phyloP scores from a whole-genome alignment of 345 rosid species.

The Turnera subulata region DNA sequence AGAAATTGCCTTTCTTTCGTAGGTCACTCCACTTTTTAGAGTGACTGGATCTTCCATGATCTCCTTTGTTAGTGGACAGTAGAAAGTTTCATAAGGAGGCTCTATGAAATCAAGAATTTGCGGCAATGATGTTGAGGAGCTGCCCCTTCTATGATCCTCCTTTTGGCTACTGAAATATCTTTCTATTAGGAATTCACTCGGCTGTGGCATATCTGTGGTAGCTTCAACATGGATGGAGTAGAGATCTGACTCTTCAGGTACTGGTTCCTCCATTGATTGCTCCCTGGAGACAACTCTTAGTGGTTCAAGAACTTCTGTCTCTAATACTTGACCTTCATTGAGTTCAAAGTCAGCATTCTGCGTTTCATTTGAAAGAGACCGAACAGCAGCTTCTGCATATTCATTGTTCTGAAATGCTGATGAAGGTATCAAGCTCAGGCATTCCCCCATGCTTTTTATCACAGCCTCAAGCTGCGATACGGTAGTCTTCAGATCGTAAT shows the following conservation, averaged over 20 bases:
- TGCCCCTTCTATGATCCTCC: conserved; percentile 25
- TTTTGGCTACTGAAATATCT: conserved; percentile 34
- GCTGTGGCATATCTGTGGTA: conserved; percentile 31
- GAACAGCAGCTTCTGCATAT: conserved; percentile 52
- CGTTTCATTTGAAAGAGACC: conserved; percentile 70
- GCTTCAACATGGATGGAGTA: conserved; percentile 43
- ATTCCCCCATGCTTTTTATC: conserved; percentile 51
- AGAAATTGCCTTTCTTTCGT: conserved; percentile 58
- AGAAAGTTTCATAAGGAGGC: conserved; percentile 72
- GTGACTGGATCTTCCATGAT: conserved; percentile 92
- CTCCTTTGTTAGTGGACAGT: conserved; percentile 75
- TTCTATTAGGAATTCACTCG: conserved; percentile 24
- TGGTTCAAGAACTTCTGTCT: conserved; percentile 18
- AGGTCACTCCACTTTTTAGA: conserved; percentile 69
- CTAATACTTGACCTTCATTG: conserved; percentile 19
- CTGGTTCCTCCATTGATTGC: conserved; percentile 15
- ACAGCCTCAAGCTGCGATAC: conserved; percentile 39
- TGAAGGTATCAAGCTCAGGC: conserved; percentile 60
- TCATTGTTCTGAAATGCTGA: conserved; percentile 43
- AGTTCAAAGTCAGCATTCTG: conserved; percentile 36
- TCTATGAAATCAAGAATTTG: conserved; percentile 51
- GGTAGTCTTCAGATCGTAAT: conserved; percentile 36
- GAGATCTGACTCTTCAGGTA: conserved; percentile 54
- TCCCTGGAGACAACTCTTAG: conserved; percentile 10
- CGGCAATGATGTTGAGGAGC: conserved; percentile 37